Evolutionary conservation across 2,329 filamentous ascomycete genomes (phyloP).

Genomic region (Aureobasidium mangrovei): DNA sequence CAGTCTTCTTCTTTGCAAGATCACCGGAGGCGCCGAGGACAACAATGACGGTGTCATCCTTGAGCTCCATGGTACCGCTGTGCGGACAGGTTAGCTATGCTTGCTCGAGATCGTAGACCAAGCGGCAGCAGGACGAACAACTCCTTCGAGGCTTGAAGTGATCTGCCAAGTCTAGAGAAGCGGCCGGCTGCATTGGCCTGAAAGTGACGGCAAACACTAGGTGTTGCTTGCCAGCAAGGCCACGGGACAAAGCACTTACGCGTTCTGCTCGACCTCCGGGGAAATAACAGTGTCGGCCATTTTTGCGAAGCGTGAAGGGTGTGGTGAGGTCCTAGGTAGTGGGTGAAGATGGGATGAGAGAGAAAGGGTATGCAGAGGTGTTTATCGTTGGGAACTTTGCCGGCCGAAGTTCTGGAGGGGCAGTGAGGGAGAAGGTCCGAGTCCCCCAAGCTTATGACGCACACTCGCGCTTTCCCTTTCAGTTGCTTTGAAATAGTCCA

Average conservation of each 20-base stretch:
- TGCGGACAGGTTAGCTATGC: neutral
- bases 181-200: neutral
- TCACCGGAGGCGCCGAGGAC: conserved; percentile 96
- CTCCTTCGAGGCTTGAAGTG: neutral
- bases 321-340: conserved; percentile 2
- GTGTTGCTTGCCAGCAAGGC: neutral
- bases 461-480: too few species aligned
- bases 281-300: conserved; percentile 43
- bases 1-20: conserved; percentile 99
- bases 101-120: neutral
- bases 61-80: conserved; percentile 78
- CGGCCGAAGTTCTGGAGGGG: conserved; percentile 11
- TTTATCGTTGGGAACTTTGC: conserved; percentile 12
- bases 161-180: neutral
- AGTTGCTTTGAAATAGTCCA: conserved; percentile 3
- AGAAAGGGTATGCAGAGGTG: conserved; percentile 7
- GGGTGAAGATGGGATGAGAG: conserved; percentile 6
- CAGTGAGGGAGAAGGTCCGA: conserved; percentile 3
- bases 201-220: conserved; percentile 2
- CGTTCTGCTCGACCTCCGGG: conserved; percentile 37
- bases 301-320: conserved; percentile 8
- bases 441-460: neutral
- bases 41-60: conserved; percentile 95
- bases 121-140: neutral
- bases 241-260: conserved; percentile 30